Evolutionary conservation across 176 grass and related monocot genomes (phyloP).

Genomic region (Eragrostis curvula): DNA sequence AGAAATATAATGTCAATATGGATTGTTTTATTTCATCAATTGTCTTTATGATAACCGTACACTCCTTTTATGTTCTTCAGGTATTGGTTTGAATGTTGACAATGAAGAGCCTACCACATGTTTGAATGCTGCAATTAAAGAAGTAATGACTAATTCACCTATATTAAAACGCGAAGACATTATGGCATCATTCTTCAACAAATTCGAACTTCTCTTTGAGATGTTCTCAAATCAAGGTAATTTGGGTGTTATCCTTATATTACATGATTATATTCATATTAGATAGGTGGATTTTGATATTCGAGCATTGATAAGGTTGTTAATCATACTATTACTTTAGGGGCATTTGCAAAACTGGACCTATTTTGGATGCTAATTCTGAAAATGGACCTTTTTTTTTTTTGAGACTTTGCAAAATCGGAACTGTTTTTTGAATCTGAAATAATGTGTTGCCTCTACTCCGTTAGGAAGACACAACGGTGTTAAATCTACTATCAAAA

Average conservation of each 20-base stretch:
- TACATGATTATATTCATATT: slow-evolving; percentile 3
- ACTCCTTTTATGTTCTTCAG: slow-evolving; percentile 45
- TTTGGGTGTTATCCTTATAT: neutral
- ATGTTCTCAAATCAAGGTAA: slow-evolving; percentile 79
- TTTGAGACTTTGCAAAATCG: too few relatives aligned
- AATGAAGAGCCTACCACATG: slow-evolving; percentile 91
- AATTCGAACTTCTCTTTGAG: slow-evolving; percentile 89
- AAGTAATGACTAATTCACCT: slow-evolving; percentile 44
- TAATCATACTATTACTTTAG: neutral
- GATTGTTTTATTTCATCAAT: neutral
- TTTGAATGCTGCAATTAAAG: slow-evolving; percentile 68
- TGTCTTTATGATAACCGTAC: neutral
- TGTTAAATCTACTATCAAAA: too few relatives aligned
- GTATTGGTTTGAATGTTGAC: slow-evolving; percentile 91
- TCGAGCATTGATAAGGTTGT: neutral
- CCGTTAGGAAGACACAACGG: too few relatives aligned
- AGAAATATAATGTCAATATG: neutral
- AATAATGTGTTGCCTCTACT: too few relatives aligned
- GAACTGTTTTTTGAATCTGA: too few relatives aligned
- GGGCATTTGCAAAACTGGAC: too few relatives aligned
- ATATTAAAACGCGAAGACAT: slow-evolving; percentile 74
- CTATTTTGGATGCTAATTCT: too few relatives aligned
- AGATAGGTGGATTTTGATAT: neutral
- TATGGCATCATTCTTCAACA: slow-evolving; percentile 88
- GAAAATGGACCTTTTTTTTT: too few relatives aligned